These are phyloP conservation scores for Pythium periplocum DNA, from an alignment of 352 stramenopile species.

Conservation along the genomic window DNA sequence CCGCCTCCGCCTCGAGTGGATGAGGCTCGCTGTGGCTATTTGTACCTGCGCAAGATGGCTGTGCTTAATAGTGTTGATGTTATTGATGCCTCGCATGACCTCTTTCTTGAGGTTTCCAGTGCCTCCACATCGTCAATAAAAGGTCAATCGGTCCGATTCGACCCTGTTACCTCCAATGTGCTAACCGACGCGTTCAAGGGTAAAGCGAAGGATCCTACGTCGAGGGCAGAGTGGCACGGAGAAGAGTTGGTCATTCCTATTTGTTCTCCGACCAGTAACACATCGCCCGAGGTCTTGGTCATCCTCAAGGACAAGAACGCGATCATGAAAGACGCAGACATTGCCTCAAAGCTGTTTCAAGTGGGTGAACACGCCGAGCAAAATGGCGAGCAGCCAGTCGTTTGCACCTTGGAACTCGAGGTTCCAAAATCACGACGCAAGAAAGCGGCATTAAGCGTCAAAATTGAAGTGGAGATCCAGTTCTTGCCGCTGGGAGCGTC, in stretches of 20 bases:
- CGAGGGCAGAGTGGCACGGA: constrained; percentile 19
- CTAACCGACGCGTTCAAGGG: constrained; percentile 26
- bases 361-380: constrained; percentile 3
- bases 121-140: constrained; percentile 2
- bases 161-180: constrained; percentile 10
- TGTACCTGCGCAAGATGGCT: constrained; percentile 20
- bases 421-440: constrained; percentile 4
- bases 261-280: constrained; percentile 6
- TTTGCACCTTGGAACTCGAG: constrained; percentile 4
- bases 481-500: constrained; percentile 20
- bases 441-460: constrained; percentile 1
- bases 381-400: constrained; percentile 7
- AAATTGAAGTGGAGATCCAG: constrained; percentile 13
- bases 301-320: constrained; percentile 43
- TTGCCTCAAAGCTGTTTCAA: constrained; percentile 16
- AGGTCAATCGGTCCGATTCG: too few relatives aligned
- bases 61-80: constrained; percentile 18
- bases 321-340: constrained; percentile 29
- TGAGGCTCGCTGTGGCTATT: constrained; percentile 13
- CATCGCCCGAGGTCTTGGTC: too few relatives aligned
- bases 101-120: constrained; percentile 22
- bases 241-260: constrained; percentile 27
- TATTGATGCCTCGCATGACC: constrained; percentile 27
- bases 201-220: constrained; percentile 1
- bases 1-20: not conserved